A percentile compares a stretch with the other conserved stretches of the same genome.
Conservation (phyloP, 768 basidiomycete genomes). For the Naganishia randhawae region DNA sequence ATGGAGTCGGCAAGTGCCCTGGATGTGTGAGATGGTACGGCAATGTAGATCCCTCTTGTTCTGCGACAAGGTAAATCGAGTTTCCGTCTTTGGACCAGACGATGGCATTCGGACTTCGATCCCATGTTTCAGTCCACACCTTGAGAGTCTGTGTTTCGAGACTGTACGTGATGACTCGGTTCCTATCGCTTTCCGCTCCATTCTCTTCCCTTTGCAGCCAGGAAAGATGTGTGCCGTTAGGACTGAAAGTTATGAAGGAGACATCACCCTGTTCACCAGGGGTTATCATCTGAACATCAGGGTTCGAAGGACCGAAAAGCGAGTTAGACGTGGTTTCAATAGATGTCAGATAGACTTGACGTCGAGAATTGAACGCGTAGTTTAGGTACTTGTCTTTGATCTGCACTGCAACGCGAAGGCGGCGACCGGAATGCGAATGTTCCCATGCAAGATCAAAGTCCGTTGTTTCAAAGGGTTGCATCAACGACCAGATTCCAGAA, state of each 20-base stretch:
- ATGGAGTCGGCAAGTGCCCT: conserved; percentile 38
- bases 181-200: conserved; percentile 83
- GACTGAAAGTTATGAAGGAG: conserved; percentile 66
- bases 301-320: background rate
- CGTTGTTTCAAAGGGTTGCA: conserved; percentile 20
- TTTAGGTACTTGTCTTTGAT: conserved; percentile 76
- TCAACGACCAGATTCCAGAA: conserved; percentile 52
- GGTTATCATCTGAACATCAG: conserved; percentile 59
- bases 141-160: conserved; percentile 63
- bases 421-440: conserved; percentile 60
- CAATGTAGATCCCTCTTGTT: conserved; percentile 66
- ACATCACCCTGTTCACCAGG: conserved; percentile 80
- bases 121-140: conserved; percentile 78
- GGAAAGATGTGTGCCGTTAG: conserved; percentile 66
- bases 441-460: conserved; percentile 57
- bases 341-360: conserved; percentile 60
- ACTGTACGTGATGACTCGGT: conserved; percentile 69
- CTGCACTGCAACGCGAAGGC: conserved; percentile 71
- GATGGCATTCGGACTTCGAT: conserved; percentile 66
- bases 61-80: conserved; percentile 68
- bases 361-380: conserved; percentile 80
- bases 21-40: conserved; percentile 44
- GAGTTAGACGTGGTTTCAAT: background rate
- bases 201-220: conserved; percentile 86
- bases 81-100: conserved; percentile 68